phyloP scores from a whole-genome alignment of 495 filamentous ascomycete species.

The Aspergillus leporis region DNA sequence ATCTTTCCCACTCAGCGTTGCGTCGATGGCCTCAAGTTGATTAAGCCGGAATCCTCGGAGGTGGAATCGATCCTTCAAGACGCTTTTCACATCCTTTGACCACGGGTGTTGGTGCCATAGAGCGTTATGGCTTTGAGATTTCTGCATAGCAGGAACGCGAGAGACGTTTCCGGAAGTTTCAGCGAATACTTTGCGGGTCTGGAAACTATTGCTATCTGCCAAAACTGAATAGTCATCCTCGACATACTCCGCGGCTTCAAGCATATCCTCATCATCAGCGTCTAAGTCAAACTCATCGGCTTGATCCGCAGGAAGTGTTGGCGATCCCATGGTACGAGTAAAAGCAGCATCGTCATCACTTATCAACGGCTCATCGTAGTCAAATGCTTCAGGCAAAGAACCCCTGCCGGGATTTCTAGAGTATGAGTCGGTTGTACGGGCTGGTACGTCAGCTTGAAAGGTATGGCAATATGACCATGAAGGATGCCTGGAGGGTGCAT shows the following conservation, averaged over 20 bases:
- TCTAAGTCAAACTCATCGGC: slow-evolving; percentile 64
- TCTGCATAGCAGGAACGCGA: slow-evolving; percentile 33
- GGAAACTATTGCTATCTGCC: slow-evolving; percentile 22
- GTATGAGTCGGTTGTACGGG: slow-evolving; percentile 5
- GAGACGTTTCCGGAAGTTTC: slow-evolving; percentile 56
- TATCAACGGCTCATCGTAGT: slow-evolving; percentile 22
- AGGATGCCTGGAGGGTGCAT: background rate
- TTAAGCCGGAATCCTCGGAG: slow-evolving; percentile 85
- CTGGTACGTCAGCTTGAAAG: slow-evolving; percentile 9
- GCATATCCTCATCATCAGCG: slow-evolving; percentile 69
- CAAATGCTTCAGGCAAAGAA: slow-evolving; percentile 10
- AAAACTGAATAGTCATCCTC: slow-evolving; percentile 45
- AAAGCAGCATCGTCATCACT: slow-evolving; percentile 37
- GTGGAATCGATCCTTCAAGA: slow-evolving; percentile 75
- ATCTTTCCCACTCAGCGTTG: slow-evolving; percentile 82
- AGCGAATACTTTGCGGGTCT: slow-evolving; percentile 48
- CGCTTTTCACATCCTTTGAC: slow-evolving; percentile 81
- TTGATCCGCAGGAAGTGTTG: slow-evolving; percentile 27
- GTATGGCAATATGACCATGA: slow-evolving; percentile 4
- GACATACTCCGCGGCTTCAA: slow-evolving; percentile 59
- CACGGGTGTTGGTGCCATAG: slow-evolving; percentile 60
- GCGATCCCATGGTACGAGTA: slow-evolving; percentile 51
- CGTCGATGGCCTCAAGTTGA: slow-evolving; percentile 94
- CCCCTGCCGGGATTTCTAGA: slow-evolving; percentile 11
- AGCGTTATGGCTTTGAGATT: slow-evolving; percentile 35